Percentiles rank a stretch among this genome's conserved stretches.
Evolutionary conservation across 257 asterid genomes (phyloP).

Genomic region (Fraxinus quadrangulata): DNA sequence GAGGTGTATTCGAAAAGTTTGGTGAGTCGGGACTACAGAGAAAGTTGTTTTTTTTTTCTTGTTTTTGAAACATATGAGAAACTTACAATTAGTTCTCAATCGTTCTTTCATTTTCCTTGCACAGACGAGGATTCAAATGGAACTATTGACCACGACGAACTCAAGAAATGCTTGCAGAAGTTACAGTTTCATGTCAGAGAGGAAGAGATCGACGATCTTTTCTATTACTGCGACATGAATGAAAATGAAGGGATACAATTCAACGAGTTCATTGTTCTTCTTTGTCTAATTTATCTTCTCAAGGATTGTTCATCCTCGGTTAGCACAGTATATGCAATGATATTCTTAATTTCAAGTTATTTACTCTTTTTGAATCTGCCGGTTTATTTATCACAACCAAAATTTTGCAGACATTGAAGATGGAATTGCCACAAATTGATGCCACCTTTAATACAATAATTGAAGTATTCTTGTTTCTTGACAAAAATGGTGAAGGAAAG

Average conservation of each 20-base stretch:
- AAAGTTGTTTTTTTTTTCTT: neutral
- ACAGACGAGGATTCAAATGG: constrained; percentile 56
- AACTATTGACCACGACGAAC: constrained; percentile 45
- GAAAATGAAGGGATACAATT: constrained; percentile 51
- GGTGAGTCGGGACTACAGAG: constrained; percentile 32
- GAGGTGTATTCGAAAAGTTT: constrained; percentile 40
- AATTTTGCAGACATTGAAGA: constrained; percentile 37
- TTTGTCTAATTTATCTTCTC: constrained; percentile 48
- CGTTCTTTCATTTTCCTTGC: neutral
- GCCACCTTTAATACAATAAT: constrained; percentile 42
- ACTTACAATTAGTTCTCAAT: neutral
- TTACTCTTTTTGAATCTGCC: neutral
- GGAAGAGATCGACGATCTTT: constrained; percentile 48
- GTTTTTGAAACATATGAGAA: neutral
- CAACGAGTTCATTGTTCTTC: constrained; percentile 54
- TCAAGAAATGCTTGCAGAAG: constrained; percentile 41
- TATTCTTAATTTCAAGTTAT: neutral
- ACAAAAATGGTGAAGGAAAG: constrained; percentile 51
- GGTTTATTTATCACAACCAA: neutral
- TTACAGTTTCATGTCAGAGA: constrained; percentile 40
- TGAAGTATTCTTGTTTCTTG: constrained; percentile 56
- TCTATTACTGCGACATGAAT: constrained; percentile 44
- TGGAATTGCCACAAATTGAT: constrained; percentile 37
- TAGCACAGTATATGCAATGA: constrained; percentile 25
- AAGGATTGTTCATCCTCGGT: constrained; percentile 31